Percentiles rank a stretch among this genome's conserved stretches.
Evolutionary conservation across 2,329 filamentous ascomycete species (phyloP).

Genomic region (Macrophomina pseudophaseolina): DNA sequence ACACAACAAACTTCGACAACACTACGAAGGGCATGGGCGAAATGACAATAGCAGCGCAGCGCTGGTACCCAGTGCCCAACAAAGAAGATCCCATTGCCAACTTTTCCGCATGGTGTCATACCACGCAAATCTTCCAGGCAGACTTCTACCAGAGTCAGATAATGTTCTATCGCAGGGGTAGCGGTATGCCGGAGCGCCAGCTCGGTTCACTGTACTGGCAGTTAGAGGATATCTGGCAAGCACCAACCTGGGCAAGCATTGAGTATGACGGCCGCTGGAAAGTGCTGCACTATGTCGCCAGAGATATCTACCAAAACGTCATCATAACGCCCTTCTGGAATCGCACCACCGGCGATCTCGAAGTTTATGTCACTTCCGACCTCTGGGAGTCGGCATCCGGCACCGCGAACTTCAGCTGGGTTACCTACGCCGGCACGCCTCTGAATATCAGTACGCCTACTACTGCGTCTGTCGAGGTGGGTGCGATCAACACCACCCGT

Average conservation of each 20-base stretch:
- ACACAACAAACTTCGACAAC: slow-evolving; percentile 53
- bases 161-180: slow-evolving; percentile 65
- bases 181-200: slow-evolving; percentile 62
- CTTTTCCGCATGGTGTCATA: slow-evolving; percentile 66
- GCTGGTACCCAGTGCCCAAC: slow-evolving; percentile 63
- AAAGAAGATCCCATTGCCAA: slow-evolving; percentile 61
- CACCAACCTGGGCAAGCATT: slow-evolving; percentile 67
- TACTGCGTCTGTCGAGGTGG: slow-evolving; percentile 50
- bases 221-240: slow-evolving; percentile 68
- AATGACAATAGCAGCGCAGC: slow-evolving; percentile 62
- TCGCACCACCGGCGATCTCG: slow-evolving; percentile 54
- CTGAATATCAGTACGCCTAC: slow-evolving; percentile 47
- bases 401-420: slow-evolving; percentile 57
- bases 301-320: slow-evolving; percentile 63
- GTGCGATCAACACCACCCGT: slow-evolving; percentile 59
- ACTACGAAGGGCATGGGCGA: slow-evolving; percentile 56
- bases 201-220: slow-evolving; percentile 69
- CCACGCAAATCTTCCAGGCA: slow-evolving; percentile 68
- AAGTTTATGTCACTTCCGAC: slow-evolving; percentile 63
- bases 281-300: slow-evolving; percentile 62
- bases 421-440: slow-evolving; percentile 54
- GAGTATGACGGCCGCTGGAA: slow-evolving; percentile 70
- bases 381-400: slow-evolving; percentile 58
- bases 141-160: slow-evolving; percentile 67
- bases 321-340: slow-evolving; percentile 65